Conservation (phyloP, 228 moss, liverwort and hornwort species). For the Sphagnum magellanicum region DNA sequence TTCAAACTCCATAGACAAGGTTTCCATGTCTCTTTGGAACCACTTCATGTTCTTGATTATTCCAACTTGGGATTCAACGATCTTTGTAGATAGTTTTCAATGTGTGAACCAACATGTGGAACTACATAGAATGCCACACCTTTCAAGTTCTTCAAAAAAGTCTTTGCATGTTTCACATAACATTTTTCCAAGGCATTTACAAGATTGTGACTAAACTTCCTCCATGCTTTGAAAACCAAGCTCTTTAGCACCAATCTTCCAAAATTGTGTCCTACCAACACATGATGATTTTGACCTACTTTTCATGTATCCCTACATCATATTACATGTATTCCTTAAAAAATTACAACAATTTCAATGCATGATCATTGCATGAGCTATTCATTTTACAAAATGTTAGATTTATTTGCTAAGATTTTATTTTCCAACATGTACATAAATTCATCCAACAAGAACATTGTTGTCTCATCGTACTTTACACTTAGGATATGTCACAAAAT, state of each 20-base stretch:
- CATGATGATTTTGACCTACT: background rate
- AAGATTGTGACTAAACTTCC: background rate
- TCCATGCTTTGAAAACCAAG: background rate
- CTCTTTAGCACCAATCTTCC: background rate
- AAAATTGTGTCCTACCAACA: background rate
- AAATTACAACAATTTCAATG: too few relatives aligned
- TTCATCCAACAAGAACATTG: too few relatives aligned
- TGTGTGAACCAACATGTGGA: background rate
- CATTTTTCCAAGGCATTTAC: background rate
- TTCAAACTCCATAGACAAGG: background rate
- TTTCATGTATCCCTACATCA: background rate
- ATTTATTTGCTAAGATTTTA: too few relatives aligned
- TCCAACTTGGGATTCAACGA: background rate
- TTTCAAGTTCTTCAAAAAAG: background rate
- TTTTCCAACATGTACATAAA: too few relatives aligned
- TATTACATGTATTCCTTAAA: too few relatives aligned
- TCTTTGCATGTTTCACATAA: background rate
- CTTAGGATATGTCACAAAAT: too few relatives aligned
- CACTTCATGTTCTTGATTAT: background rate
- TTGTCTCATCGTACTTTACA: too few relatives aligned
- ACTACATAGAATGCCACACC: background rate
- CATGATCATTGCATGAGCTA: too few relatives aligned
- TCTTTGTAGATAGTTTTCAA: background rate
- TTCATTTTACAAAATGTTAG: too few relatives aligned
- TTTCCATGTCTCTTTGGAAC: background rate